phyloP scores from a whole-genome alignment of 305 asterid genomes.

The Withania somnifera region DNA sequence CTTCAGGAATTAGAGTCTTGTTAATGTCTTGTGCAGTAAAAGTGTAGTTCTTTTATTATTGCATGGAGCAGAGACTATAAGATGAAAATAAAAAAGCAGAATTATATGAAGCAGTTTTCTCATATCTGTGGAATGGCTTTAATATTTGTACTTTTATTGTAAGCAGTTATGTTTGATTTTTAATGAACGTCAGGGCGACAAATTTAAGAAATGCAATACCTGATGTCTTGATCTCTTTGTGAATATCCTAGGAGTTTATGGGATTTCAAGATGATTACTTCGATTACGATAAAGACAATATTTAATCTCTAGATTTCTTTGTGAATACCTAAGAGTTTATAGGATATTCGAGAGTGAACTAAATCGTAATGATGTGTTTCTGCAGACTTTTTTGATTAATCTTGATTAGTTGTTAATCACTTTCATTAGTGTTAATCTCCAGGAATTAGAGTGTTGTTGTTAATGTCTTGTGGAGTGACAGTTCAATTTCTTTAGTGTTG shows the following conservation, averaged over 20 bases:
- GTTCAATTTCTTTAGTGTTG: too few relatives aligned
- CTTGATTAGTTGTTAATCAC: background rate
- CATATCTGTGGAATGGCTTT: too few relatives aligned
- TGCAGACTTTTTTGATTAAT: background rate
- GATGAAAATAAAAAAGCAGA: background rate
- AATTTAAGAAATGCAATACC: background rate
- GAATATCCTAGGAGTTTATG: background rate
- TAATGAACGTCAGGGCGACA: background rate
- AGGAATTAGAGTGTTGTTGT: background rate
- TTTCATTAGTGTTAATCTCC: background rate
- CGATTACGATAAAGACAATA: background rate
- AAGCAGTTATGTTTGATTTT: background rate
- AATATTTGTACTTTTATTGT: too few relatives aligned
- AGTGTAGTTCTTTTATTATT: background rate
- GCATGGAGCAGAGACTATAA: background rate
- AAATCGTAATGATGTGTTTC: background rate
- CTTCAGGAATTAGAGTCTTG: background rate
- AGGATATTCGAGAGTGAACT: background rate
- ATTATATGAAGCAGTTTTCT: background rate
- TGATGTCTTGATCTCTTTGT: background rate
- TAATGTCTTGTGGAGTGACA: too few relatives aligned
- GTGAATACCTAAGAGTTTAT: too few relatives aligned
- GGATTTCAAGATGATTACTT: background rate
- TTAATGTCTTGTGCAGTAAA: background rate
- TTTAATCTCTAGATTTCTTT: too few relatives aligned